phyloP scores from a whole-genome alignment of 2,329 filamentous ascomycete genomes.

The Chaetomium strumarium region DNA sequence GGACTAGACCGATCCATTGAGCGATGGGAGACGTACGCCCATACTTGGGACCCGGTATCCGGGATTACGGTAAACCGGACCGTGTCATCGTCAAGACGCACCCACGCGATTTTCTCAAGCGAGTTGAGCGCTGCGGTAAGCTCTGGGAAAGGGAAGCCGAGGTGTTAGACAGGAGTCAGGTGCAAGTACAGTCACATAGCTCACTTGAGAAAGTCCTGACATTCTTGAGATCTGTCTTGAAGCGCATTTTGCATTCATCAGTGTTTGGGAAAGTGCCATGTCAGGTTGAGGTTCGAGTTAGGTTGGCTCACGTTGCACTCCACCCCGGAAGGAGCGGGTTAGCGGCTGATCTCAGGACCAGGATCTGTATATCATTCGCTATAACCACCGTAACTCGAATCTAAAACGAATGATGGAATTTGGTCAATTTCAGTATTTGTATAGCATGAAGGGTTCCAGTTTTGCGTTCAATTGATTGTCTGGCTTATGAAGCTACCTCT shows the following conservation, averaged over 20 bases:
- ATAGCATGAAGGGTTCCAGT: no score
- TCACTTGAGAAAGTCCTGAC: slow-evolving; percentile 61
- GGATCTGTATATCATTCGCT: no score
- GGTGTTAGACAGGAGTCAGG: background rate
- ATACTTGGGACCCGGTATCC: slow-evolving; percentile 91
- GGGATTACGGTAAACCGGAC: slow-evolving; percentile 95
- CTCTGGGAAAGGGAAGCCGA: slow-evolving; percentile 37
- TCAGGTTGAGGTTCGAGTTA: background rate
- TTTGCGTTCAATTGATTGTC: no score
- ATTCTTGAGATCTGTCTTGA: slow-evolving; percentile 60
- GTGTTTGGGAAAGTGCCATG: background rate
- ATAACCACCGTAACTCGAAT: no score
- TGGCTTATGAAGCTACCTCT: no score
- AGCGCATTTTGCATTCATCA: slow-evolving; percentile 56
- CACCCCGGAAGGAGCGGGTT: no score
- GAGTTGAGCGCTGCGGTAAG: slow-evolving; percentile 59
- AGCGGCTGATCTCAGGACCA: no score
- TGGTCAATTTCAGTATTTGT: no score
- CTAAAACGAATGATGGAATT: no score
- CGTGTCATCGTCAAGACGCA: slow-evolving; percentile 79
- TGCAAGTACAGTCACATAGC: slow-evolving; percentile 14
- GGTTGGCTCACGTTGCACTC: background rate
- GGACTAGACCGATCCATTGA: background rate
- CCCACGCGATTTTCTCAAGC: slow-evolving; percentile 80
- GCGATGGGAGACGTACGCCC: slow-evolving; percentile 60